phyloP scores from a whole-genome alignment of 345 rosid species.

The Orychophragmus violaceus region DNA sequence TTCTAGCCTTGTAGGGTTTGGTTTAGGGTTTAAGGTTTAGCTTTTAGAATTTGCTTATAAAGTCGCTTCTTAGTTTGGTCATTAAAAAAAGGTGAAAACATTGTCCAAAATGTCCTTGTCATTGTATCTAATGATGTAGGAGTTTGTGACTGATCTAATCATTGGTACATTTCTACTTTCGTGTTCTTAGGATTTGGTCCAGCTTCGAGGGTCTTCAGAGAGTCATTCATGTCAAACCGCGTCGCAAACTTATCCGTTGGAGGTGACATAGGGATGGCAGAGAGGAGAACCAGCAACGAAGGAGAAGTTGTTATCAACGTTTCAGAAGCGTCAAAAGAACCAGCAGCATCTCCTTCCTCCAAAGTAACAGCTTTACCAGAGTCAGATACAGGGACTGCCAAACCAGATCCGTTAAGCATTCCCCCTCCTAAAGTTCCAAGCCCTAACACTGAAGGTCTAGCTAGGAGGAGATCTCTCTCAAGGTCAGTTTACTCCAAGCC shows the following conservation, averaged over 20 bases:
- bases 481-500: slow-evolving; percentile 63
- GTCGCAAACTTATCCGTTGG: not conserved
- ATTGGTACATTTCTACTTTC: not conserved
- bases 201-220: slow-evolving; percentile 3
- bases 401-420: slow-evolving; percentile 8
- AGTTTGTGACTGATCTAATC: slow-evolving; percentile 13
- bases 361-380: slow-evolving; percentile 1
- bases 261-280: slow-evolving; percentile 14
- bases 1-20: not conserved
- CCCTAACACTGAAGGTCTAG: slow-evolving; percentile 33
- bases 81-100: not conserved
- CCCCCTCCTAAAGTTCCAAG: slow-evolving; percentile 35
- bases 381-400: not conserved
- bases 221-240: not conserved
- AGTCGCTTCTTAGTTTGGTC: not conserved
- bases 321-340: slow-evolving; percentile 16
- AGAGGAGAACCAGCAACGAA: slow-evolving; percentile 13
- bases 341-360: not conserved
- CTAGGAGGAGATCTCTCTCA: slow-evolving; percentile 41
- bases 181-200: slow-evolving; percentile 13
- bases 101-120: not conserved
- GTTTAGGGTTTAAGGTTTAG: not conserved
- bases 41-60: not conserved
- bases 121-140: not conserved
- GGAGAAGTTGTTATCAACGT: slow-evolving; percentile 26